Evolutionary conservation across 192 early-diverging fungal species (phyloP).

Genomic region (Funneliformis mosseae): DNA sequence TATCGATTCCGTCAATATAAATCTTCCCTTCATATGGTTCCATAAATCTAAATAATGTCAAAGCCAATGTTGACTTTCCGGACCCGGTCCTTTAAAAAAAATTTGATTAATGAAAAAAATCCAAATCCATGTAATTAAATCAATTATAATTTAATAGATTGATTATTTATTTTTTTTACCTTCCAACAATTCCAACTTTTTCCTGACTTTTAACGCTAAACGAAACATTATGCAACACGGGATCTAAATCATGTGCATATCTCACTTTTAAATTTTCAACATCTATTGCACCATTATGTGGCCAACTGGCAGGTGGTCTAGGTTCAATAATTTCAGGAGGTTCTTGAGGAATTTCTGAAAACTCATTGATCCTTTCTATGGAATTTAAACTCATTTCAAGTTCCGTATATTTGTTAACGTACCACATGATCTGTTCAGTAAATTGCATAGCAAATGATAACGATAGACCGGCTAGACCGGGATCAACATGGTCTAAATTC

Average conservation of each 20-base stretch:
- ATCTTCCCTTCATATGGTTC: slow-evolving; percentile 72
- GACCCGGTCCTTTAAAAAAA: slow-evolving; percentile 50
- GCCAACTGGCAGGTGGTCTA: slow-evolving; percentile 65
- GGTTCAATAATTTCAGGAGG: slow-evolving; percentile 57
- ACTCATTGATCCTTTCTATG: slow-evolving; percentile 86
- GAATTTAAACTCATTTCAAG: slow-evolving; percentile 87
- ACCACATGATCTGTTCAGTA: slow-evolving; percentile 76
- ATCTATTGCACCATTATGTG: slow-evolving; percentile 69
- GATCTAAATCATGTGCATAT: slow-evolving; percentile 79
- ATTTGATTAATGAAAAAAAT: not conserved
- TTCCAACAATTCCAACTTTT: slow-evolving; percentile 92
- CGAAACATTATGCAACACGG: slow-evolving; percentile 74
- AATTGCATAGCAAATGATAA: slow-evolving; percentile 84
- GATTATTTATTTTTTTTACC: slow-evolving; percentile 47
- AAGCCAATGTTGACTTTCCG: slow-evolving; percentile 71
- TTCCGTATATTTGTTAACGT: slow-evolving; percentile 68
- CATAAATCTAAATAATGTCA: slow-evolving; percentile 82
- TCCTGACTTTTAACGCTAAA: slow-evolving; percentile 66
- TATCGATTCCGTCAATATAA: slow-evolving; percentile 76
- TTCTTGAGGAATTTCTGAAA: slow-evolving; percentile 80
- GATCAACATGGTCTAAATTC: slow-evolving; percentile 52
- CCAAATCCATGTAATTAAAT: not conserved
- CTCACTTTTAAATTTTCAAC: slow-evolving; percentile 74
- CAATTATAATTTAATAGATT: slow-evolving; percentile 37
- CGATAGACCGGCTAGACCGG: slow-evolving; percentile 79